These are phyloP conservation scores for Aspergillus leporis DNA, from an alignment of 495 filamentous ascomycete species.

Conservation along the genomic window DNA sequence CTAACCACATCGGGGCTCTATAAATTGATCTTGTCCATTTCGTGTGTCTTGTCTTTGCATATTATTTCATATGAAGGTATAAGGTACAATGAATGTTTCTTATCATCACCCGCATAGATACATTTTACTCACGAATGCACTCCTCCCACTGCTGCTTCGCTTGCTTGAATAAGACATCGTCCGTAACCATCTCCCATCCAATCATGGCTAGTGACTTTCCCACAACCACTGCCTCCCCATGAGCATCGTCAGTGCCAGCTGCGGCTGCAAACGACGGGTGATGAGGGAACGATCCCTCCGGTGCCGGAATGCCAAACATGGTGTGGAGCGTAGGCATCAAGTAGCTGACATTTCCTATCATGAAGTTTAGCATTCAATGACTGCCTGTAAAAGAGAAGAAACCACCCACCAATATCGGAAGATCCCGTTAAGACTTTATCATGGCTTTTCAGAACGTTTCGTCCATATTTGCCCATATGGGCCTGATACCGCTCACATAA, in stretches of 20 bases:
- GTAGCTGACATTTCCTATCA: conserved; percentile 61
- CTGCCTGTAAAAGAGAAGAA: not conserved
- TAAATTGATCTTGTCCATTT: no score
- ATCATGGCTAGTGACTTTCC: conserved; percentile 27
- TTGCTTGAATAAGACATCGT: conserved; percentile 42
- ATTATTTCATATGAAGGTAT: no score
- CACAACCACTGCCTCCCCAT: conserved; percentile 23
- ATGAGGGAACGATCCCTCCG: conserved; percentile 53
- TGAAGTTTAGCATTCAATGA: not conserved
- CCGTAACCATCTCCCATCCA: conserved; percentile 40
- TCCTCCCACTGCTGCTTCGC: conserved; percentile 31
- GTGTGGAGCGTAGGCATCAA: conserved; percentile 61
- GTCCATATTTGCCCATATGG: conserved; percentile 51
- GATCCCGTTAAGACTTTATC: conserved; percentile 51
- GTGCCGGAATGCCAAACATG: conserved; percentile 55
- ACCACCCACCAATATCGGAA: conserved; percentile 52
- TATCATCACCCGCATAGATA: not conserved
- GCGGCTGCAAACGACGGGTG: conserved; percentile 59
- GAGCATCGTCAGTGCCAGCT: conserved; percentile 45
- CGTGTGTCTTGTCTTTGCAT: no score
- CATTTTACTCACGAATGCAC: conserved; percentile 17
- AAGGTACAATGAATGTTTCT: no score
- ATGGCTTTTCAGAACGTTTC: conserved; percentile 46
- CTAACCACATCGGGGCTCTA: no score
- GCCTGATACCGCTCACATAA: conserved; percentile 53